Evolutionary conservation across 2,329 filamentous ascomycete genomes (phyloP).

Genomic region (Tolypocladium capitatum): DNA sequence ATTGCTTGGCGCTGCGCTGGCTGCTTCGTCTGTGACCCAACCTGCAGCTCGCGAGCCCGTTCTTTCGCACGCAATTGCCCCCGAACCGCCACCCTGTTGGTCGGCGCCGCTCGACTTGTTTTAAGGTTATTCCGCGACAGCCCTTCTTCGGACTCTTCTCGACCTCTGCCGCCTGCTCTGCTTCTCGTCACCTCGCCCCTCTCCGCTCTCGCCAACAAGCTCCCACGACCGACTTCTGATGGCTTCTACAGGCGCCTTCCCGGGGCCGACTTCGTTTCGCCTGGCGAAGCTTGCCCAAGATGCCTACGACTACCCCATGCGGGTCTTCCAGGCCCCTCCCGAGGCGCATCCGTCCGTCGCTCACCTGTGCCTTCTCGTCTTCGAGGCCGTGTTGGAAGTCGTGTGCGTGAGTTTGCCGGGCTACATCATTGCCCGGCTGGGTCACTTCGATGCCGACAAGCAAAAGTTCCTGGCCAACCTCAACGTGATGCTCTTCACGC

Average conservation of each 20-base stretch:
- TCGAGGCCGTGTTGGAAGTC: conserved; percentile 88
- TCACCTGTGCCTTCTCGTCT: conserved; percentile 69
- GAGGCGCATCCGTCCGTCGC: conserved; percentile 51
- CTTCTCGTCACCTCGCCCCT: neutral
- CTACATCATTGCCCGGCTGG: conserved; percentile 78
- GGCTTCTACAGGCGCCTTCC: conserved; percentile 23
- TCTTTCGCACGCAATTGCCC: neutral
- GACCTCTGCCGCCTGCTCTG: neutral
- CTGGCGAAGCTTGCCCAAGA: conserved; percentile 22
- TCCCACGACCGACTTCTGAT: conserved; percentile 9
- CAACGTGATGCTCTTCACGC: conserved; percentile 92
- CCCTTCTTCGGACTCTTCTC: neutral
- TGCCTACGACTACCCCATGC: conserved; percentile 28
- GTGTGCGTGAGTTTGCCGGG: conserved; percentile 90
- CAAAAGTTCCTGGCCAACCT: conserved; percentile 96
- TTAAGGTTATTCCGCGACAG: conserved; percentile 6
- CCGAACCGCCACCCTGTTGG: neutral
- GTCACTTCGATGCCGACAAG: conserved; percentile 88
- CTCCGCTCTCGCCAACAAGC: neutral
- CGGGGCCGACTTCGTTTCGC: conserved; percentile 32
- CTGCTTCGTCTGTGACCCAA: neutral
- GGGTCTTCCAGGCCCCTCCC: conserved; percentile 27
- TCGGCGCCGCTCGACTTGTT: neutral
- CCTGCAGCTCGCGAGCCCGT: conserved; percentile 4
- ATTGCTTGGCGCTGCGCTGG: conserved; percentile 2